Percentiles rank a stretch among this genome's conserved stretches.
These are phyloP conservation scores for Mucor plumbeus DNA, from an alignment of 371 early-diverging fungal species.

Conservation along the genomic window DNA sequence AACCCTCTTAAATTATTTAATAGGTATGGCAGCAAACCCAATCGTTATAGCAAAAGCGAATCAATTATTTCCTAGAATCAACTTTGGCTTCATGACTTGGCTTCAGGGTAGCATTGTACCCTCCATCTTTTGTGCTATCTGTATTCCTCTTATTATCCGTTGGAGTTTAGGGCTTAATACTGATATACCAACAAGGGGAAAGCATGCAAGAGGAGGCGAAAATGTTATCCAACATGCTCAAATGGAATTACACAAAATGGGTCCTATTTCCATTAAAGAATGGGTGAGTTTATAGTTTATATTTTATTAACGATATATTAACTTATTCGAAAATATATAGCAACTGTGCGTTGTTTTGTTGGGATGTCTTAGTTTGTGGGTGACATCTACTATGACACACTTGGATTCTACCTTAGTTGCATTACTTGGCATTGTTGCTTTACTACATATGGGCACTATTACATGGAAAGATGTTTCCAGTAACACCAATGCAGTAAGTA, in stretches of 20 bases:
- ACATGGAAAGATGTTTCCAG: slow-evolving; percentile 73
- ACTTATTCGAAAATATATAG: slow-evolving; percentile 18
- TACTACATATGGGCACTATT: slow-evolving; percentile 64
- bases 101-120: slow-evolving; percentile 62
- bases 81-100: slow-evolving; percentile 68
- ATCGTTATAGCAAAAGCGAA: slow-evolving; percentile 59
- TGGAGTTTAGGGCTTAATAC: slow-evolving; percentile 33
- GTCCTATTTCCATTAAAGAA: slow-evolving; percentile 27
- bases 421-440: slow-evolving; percentile 59
- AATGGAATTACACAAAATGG: slow-evolving; percentile 31
- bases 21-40: slow-evolving; percentile 76
- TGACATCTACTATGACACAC: slow-evolving; percentile 63
- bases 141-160: slow-evolving; percentile 48
- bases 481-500: slow-evolving; percentile 68
- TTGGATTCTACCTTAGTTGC: slow-evolving; percentile 76
- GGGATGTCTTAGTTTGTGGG: slow-evolving; percentile 70
- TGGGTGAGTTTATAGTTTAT: slow-evolving; percentile 16
- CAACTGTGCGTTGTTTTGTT: slow-evolving; percentile 62
- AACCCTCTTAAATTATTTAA: too few relatives aligned
- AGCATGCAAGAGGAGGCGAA: slow-evolving; percentile 23
- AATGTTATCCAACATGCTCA: slow-evolving; percentile 29
- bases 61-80: slow-evolving; percentile 53
- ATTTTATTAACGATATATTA: neutral
- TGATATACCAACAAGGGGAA: slow-evolving; percentile 26
- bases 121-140: slow-evolving; percentile 37